Evolutionary conservation across 2,329 filamentous ascomycete species (phyloP).

Genomic region (Talaromyces verruculosus): DNA sequence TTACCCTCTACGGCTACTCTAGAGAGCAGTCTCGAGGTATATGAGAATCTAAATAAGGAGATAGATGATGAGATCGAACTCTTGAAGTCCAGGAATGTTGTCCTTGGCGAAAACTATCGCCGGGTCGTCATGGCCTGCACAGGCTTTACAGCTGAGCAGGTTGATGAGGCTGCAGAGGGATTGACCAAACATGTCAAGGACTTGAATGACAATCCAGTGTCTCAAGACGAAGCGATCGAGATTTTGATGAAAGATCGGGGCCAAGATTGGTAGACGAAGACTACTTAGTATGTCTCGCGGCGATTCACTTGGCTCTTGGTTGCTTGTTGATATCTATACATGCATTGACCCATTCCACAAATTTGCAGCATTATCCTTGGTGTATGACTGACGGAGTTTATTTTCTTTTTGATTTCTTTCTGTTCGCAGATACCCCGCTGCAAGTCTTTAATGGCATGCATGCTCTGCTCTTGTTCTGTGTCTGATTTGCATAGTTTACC

Average conservation of each 20-base stretch:
- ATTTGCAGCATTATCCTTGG: constrained; percentile 7
- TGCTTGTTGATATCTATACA: neutral
- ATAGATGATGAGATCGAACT: constrained; percentile 67
- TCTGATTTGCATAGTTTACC: neutral
- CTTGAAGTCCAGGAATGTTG: constrained; percentile 75
- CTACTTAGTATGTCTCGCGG: neutral
- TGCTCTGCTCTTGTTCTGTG: constrained; percentile 2
- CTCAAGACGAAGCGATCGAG: constrained; percentile 47
- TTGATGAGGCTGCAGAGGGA: constrained; percentile 76
- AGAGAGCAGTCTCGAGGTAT: constrained; percentile 67
- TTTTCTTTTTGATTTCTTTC: constrained; percentile 4
- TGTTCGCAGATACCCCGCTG: constrained; percentile 21
- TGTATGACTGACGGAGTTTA: neutral
- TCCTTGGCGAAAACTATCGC: constrained; percentile 83
- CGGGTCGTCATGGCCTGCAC: constrained; percentile 87
- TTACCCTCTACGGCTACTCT: constrained; percentile 64
- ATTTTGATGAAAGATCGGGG: constrained; percentile 48
- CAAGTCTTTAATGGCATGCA: neutral
- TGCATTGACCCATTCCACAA: constrained; percentile 4
- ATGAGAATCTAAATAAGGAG: constrained; percentile 66
- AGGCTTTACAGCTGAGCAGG: constrained; percentile 70
- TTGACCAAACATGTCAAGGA: constrained; percentile 81
- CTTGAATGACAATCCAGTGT: constrained; percentile 62
- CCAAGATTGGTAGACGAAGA: constrained; percentile 42
- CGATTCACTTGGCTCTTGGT: neutral